phyloP scores from a whole-genome alignment of 139 green algal genomes.

The Deuterostichococcus epilithicus region DNA sequence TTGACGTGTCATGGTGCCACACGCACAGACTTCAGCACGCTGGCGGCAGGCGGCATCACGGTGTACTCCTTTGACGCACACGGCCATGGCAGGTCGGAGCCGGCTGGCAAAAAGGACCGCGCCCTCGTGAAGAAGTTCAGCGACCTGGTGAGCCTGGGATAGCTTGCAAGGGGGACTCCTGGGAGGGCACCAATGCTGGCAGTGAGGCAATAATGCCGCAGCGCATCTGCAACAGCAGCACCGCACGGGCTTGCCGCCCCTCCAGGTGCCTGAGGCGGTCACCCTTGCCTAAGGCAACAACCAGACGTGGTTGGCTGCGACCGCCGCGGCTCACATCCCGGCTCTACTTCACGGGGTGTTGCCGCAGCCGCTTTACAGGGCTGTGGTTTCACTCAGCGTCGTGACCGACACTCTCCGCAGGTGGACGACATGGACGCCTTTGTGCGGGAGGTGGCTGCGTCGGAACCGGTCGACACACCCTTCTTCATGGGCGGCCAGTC shows the following conservation, averaged over 20 bases:
- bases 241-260: too few species aligned
- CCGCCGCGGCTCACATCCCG: too few species aligned
- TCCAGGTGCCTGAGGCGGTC: too few species aligned
- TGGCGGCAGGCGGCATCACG: conserved; percentile 40
- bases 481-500: conserved; percentile 57
- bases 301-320: too few species aligned
- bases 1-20: too few species aligned
- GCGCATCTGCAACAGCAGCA: too few species aligned
- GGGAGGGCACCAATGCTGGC: too few species aligned
- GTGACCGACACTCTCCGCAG: too few species aligned
- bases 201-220: background rate
- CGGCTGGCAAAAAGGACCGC: conserved; percentile 10
- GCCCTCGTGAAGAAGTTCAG: conserved; percentile 23
- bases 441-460: conserved; percentile 4
- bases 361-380: too few species aligned
- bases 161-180: background rate
- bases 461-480: conserved; percentile 1
- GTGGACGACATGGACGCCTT: conserved; percentile 49
- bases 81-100: conserved; percentile 34
- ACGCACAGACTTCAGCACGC: background rate
- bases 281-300: too few species aligned
- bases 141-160: conserved; percentile 16
- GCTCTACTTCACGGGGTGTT: too few species aligned
- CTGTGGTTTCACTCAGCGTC: too few species aligned
- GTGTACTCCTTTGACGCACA: conserved; percentile 37